Evolutionary conservation across 306 rosid species (phyloP).

Genomic region (Begonia loranthoides): DNA sequence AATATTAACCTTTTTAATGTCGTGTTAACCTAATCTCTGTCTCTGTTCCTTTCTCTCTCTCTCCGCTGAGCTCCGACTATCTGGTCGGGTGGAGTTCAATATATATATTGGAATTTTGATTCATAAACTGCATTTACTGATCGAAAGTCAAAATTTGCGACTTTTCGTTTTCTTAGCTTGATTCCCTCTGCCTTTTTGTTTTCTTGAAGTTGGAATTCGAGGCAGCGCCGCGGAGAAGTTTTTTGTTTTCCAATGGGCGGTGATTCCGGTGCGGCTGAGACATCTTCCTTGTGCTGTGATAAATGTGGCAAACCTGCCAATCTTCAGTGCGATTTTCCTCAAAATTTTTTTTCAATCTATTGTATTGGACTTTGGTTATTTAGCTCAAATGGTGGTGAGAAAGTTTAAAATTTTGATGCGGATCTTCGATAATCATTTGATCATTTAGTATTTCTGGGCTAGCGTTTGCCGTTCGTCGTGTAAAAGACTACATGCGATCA

Average conservation of each 20-base stretch:
- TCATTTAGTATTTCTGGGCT: background rate
- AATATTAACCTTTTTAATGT: background rate
- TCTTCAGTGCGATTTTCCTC: conserved; percentile 49
- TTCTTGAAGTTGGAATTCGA: no score
- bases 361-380: background rate
- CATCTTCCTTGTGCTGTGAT: conserved; percentile 36
- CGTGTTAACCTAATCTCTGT: background rate
- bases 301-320: conserved; percentile 68
- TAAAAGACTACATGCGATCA: no score
- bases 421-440: background rate
- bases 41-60: background rate
- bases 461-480: no score
- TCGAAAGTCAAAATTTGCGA: background rate
- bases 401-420: background rate
- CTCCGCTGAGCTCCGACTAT: background rate
- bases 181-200: no score
- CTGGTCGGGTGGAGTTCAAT: no score
- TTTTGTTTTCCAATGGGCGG: conserved; percentile 32
- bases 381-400: no score
- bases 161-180: background rate
- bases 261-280: conserved; percentile 35
- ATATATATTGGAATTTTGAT: no score
- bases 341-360: background rate
- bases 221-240: no score
- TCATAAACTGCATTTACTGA: background rate